Percentiles rank a stretch among this genome's conserved stretches.
phyloP scores from a whole-genome alignment of 192 early-diverging fungal genomes.

The Jimgerdemannia lactiflua region DNA sequence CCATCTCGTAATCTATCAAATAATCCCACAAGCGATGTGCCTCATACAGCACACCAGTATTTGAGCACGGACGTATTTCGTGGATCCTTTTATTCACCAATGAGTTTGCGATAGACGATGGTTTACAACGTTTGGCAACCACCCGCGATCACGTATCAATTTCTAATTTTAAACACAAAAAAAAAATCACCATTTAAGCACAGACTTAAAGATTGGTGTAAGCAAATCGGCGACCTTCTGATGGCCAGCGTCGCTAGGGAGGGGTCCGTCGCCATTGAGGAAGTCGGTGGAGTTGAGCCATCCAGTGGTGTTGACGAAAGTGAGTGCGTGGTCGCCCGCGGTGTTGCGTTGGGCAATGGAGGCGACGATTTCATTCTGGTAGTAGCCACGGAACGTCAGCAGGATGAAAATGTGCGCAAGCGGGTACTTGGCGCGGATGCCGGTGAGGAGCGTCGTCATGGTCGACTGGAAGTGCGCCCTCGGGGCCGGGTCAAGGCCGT shows the following conservation, averaged over 20 bases:
- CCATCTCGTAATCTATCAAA: too few species aligned
- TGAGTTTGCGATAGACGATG: too few species aligned
- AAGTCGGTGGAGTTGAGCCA: neutral
- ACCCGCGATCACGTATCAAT: too few species aligned
- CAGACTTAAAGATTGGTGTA: neutral
- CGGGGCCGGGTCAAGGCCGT: too few species aligned
- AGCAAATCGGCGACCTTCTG: neutral
- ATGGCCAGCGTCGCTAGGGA: neutral
- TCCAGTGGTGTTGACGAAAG: neutral
- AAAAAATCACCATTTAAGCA: neutral
- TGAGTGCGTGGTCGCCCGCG: neutral
- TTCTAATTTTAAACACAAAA: too few species aligned
- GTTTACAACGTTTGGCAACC: too few species aligned
- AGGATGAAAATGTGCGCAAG: neutral
- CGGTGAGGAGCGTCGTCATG: neutral
- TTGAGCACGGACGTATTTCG: too few species aligned
- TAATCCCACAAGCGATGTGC: too few species aligned
- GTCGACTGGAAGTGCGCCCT: neutral
- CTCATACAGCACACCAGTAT: too few species aligned
- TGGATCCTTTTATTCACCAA: too few species aligned
- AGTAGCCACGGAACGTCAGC: neutral
- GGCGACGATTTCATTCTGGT: neutral
- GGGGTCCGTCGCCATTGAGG: neutral
- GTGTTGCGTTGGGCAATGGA: neutral
- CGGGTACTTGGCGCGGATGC: neutral